These are phyloP conservation scores for Dunaliella sp. DNA, from an alignment of 139 green algal genomes.

Conservation along the genomic window DNA sequence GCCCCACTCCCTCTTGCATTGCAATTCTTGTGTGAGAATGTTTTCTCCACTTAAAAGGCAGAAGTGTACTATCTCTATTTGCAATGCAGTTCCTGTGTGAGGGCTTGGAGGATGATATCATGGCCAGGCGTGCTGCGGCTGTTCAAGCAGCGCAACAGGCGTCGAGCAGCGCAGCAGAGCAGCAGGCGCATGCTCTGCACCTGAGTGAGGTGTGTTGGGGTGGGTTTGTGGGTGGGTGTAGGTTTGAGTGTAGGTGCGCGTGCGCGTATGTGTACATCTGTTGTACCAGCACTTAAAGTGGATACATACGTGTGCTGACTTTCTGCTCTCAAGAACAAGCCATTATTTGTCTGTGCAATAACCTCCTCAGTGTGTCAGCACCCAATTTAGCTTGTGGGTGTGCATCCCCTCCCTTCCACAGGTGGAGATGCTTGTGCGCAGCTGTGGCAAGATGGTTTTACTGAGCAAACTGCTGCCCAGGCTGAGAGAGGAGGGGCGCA, in stretches of 20 bases:
- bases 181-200: neutral
- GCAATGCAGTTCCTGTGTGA: slow-evolving; percentile 82
- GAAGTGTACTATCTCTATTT: too few relatives aligned
- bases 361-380: too few relatives aligned
- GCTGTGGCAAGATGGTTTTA: slow-evolving; percentile 79
- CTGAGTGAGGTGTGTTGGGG: slow-evolving; percentile 32
- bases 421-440: slow-evolving; percentile 60
- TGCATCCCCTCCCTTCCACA: too few relatives aligned
- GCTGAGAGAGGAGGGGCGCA: slow-evolving; percentile 73
- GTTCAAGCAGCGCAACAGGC: neutral
- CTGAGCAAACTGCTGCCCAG: slow-evolving; percentile 83
- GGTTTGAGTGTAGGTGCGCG: slow-evolving; percentile 78
- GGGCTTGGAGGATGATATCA: slow-evolving; percentile 80
- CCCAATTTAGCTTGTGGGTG: too few relatives aligned
- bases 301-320: too few relatives aligned
- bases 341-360: too few relatives aligned
- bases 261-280: slow-evolving; percentile 71
- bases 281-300: slow-evolving; percentile 16
- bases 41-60: too few relatives aligned
- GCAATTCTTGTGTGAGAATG: too few relatives aligned
- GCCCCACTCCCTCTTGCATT: too few relatives aligned
- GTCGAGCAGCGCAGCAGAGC: neutral
- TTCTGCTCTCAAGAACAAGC: too few relatives aligned
- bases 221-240: slow-evolving; percentile 59
- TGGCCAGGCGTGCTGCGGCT: neutral